Evolutionary conservation across 768 basidiomycete genomes (phyloP), one percentile per base, ranked within the genome.

Genomic region (Saitozyma podzolica): DNA sequence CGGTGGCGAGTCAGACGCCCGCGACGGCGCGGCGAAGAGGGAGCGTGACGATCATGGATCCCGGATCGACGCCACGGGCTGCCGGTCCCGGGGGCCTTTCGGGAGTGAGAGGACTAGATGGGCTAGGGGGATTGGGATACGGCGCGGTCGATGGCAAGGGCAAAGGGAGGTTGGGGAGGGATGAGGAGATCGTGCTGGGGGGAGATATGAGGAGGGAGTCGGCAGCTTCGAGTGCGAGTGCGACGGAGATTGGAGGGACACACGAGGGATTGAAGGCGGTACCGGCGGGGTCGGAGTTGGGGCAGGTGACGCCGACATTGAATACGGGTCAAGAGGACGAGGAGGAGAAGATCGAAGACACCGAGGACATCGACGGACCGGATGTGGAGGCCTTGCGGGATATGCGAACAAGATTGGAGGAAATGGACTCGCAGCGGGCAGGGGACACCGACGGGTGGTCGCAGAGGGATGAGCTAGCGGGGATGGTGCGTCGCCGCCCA

Each of bases 401-500:
- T 29, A 62, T 65, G 52, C 60, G 48, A 19, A 56, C 47, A 14
- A 63, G 66, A 55, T 20, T 63, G 11, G 29, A 47, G 20, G 56
- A 56, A 14, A 55, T 65, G 11, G 66, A 63, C 19, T n/a, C n/a
- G 60, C 16, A 53, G 8, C 39, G 29, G 5, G 5, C 29, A 29
- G 29, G 29, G 29, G 29, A 29, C 29, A 29, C 29, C 29, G 29
- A 29, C 5, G 29, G 29, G 29, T 29, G 50, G 37, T 13, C 37
- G 29, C 50, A 57, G 20, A 58, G 47, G 48, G 64, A 66, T 40
- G 62, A 69, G 11, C 37, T 63, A 16, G 19, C 58, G 16, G 47
- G 43, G 11, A 64, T 70, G 68, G 68, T 70, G 47, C 47, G 67
- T 61, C 50, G 40, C 5, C 5, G 16, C 20, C 48, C 47, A 1